Conservation (phyloP, 192 early-diverging fungal species). For the Entomortierella parvispora region DNA sequence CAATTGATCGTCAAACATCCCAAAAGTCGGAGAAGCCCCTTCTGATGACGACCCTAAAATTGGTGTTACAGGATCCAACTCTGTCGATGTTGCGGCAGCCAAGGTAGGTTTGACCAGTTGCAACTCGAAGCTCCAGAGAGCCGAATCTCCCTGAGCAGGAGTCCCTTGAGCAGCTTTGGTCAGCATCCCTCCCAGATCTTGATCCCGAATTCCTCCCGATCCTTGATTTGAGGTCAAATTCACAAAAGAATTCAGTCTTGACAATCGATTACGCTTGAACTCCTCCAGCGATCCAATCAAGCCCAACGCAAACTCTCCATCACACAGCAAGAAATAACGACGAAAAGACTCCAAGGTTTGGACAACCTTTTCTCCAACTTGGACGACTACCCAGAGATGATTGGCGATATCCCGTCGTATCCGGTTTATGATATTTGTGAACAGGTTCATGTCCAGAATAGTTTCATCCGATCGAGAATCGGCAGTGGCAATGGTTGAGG, state of each 20-base stretch:
- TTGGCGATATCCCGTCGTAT: conserved; percentile 66
- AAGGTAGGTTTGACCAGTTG: conserved; percentile 5
- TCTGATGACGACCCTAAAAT: no score
- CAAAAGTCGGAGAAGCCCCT: not conserved
- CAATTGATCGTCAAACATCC: conserved; percentile 60
- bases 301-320: conserved; percentile 67
- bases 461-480: conserved; percentile 38
- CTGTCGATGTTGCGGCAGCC: not conserved
- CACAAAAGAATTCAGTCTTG: conserved; percentile 27
- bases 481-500: conserved; percentile 20
- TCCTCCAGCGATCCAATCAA: conserved; percentile 66
- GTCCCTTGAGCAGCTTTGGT: conserved; percentile 34
- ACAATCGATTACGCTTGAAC: conserved; percentile 48
- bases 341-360: conserved; percentile 67
- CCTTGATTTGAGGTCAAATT: conserved; percentile 12
- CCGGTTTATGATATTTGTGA: conserved; percentile 48
- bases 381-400: conserved; percentile 73
- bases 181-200: conserved; percentile 24
- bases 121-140: conserved; percentile 19
- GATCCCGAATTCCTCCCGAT: conserved; percentile 32
- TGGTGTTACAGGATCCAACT: not conserved
- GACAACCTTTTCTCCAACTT: conserved; percentile 69
- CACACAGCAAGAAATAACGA: conserved; percentile 68
- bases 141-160: conserved; percentile 28
- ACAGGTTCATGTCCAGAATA: conserved; percentile 51